A percentile compares a stretch with the other conserved stretches of the same genome.
phyloP scores from a whole-genome alignment of 148 eudicot genomes.

The Spergularia marina region DNA sequence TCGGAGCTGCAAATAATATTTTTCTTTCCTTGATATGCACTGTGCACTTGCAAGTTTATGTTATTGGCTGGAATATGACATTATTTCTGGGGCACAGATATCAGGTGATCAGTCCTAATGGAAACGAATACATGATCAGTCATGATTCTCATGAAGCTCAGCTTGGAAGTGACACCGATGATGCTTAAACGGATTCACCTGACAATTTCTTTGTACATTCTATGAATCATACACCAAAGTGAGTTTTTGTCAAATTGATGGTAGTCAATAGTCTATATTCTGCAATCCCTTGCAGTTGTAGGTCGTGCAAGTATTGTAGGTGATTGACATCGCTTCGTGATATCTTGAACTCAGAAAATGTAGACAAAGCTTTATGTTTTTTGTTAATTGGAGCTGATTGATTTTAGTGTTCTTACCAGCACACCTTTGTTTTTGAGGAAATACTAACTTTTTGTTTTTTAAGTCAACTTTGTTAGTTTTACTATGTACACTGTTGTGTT shows the following conservation, averaged over 20 bases:
- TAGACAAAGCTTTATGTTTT: background rate
- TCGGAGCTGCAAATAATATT: background rate
- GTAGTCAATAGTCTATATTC: background rate
- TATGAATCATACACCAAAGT: background rate
- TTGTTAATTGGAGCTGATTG: conserved; percentile 11
- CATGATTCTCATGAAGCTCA: conserved; percentile 16
- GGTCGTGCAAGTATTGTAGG: background rate
- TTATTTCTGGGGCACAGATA: conserved; percentile 7
- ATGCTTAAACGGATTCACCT: background rate
- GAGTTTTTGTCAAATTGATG: background rate
- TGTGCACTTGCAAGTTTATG: background rate
- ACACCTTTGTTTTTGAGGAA: too few species aligned
- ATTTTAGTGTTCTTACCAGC: background rate
- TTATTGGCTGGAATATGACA: background rate
- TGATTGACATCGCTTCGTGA: background rate
- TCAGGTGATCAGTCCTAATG: conserved; percentile 11
- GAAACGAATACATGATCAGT: background rate
- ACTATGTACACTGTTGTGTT: background rate
- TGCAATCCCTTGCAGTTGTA: background rate
- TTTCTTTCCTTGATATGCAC: background rate
- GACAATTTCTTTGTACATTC: conserved; percentile 11
- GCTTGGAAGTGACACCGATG: conserved; percentile 5
- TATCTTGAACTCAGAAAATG: background rate
- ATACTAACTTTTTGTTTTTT: too few species aligned
- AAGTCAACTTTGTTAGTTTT: too few species aligned